These are phyloP conservation scores for Cinchona pubescens DNA, from an alignment of 257 asterid species.

Conservation along the genomic window DNA sequence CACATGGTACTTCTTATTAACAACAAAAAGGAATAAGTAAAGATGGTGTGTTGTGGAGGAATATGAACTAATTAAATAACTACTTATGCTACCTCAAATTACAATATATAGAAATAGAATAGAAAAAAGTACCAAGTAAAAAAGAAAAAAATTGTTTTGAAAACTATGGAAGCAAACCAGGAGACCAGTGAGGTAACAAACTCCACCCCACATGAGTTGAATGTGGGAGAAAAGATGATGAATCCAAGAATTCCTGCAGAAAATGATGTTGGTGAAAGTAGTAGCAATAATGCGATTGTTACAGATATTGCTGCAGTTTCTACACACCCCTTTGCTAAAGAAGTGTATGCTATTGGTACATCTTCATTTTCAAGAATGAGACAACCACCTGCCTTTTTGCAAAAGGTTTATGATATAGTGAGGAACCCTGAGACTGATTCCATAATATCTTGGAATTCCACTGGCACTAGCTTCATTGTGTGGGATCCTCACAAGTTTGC, in stretches of 20 bases:
- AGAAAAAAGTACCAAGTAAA: too few relatives aligned
- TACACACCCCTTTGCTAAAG: neutral
- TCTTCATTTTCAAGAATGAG: conserved; percentile 5
- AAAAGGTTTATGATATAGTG: conserved; percentile 46
- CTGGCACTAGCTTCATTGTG: conserved; percentile 50
- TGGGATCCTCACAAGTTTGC: conserved; percentile 39
- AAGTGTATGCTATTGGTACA: neutral
- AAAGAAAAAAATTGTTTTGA: neutral
- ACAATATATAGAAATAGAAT: neutral
- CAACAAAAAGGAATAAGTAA: neutral
- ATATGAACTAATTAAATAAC: too few relatives aligned
- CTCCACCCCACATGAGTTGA: neutral
- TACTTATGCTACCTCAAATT: neutral
- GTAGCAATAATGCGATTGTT: neutral
- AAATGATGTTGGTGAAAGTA: conserved; percentile 12
- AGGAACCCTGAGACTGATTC: conserved; percentile 27
- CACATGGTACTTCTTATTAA: neutral
- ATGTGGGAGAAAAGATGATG: conserved; percentile 5
- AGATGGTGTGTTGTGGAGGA: neutral
- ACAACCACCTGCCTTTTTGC: conserved; percentile 40
- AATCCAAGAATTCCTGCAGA: conserved; percentile 7
- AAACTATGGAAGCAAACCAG: conserved; percentile 26
- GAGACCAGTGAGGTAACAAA: conserved; percentile 12
- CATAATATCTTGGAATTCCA: conserved; percentile 38
- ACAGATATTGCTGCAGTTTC: conserved; percentile 4